A percentile compares a stretch with the other conserved stretches of the same genome.
Evolutionary conservation across 345 rosid genomes (phyloP).

Genomic region (Barbarea vulgaris): DNA sequence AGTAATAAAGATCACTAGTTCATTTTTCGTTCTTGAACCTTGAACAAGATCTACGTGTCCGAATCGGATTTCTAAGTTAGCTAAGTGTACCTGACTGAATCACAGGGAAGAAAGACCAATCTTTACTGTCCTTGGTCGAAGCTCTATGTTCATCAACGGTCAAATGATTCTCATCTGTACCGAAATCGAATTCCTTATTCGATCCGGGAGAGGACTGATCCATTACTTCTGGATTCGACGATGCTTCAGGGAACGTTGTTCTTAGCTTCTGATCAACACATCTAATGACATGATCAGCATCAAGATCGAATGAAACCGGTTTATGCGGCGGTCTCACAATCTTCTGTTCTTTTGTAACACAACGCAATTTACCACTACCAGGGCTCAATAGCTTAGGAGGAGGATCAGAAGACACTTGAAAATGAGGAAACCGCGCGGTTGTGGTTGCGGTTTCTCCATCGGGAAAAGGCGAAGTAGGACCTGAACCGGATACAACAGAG

Average conservation of each 20-base stretch:
- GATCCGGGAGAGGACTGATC: conserved; percentile 58
- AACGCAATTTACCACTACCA: conserved; percentile 56
- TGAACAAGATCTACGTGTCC: conserved; percentile 11
- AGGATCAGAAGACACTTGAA: conserved; percentile 58
- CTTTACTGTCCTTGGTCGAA: conserved; percentile 36
- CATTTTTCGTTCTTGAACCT: too few relatives aligned
- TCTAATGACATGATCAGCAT: conserved; percentile 52
- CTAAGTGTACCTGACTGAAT: conserved; percentile 62
- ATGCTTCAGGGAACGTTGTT: conserved; percentile 46
- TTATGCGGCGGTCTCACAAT: conserved; percentile 41
- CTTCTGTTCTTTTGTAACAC: conserved; percentile 48
- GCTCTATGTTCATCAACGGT: conserved; percentile 48
- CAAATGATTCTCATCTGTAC: conserved; percentile 57
- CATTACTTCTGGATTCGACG: conserved; percentile 33
- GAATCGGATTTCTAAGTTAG: conserved; percentile 39
- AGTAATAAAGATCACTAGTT: too few relatives aligned
- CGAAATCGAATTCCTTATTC: conserved; percentile 70
- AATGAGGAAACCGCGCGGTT: conserved; percentile 57
- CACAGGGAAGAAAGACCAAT: conserved; percentile 87
- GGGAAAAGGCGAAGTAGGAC: conserved; percentile 89
- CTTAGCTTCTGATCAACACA: conserved; percentile 51
- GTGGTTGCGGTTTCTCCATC: conserved; percentile 73
- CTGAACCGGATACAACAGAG: conserved; percentile 87
- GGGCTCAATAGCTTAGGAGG: conserved; percentile 72
- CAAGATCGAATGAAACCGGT: conserved; percentile 62